Base-by-base conservation (phyloP, 345 rosid species). In the Cardamine occulta region DNA sequence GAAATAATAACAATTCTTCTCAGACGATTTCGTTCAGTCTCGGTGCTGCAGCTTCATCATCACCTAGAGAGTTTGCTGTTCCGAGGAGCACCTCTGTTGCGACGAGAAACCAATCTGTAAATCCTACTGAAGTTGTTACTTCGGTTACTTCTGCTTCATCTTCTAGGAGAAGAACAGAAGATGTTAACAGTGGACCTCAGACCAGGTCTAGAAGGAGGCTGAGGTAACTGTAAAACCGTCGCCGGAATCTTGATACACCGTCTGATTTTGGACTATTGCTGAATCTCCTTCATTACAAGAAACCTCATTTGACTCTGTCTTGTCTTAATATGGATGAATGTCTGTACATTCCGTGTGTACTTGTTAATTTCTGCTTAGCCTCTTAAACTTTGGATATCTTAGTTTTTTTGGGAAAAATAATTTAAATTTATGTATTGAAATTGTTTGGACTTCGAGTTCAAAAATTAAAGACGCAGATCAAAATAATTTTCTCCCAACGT, bases 171-270 rank as follows among this genome's bases (percentile, higher is more conserved):
- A 81, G 84, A 64, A 72, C 61, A 15, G 84, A 83, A 34, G 80
- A 71, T 71, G 77, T 81, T 34, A 82, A 75, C 45, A 71, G 77
- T 59, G 86, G 82, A 74, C 82, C 72, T 80, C 63, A 79, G 49
- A 88, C 85, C 17, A 80, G 74, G 49, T 83, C 80, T 35, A 80
- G 92, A 75, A 81, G 89, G 73, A 82, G 92, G 79, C 66, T 87
- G 75, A 79, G 80, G 24, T 81, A 67, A 63, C 40, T 18, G 14
- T 4, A 14, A 49, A 8, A 31, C 44, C 5, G 3, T 21, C 35
- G 8, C 74, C 26, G 19, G 47, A 19, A 11, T 52, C 47, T 68
- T 51, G 8, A 62, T 17, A 47, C 31, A 26, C 60, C 14, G 29
- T 35, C 12, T 15, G 18, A n/a, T 19, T 31, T 32, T 19, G n/a